Percentiles rank a stretch among this genome's conserved stretches.
These are phyloP conservation scores for Hansenula lynferdii DNA, from an alignment of 1,139 yeast genomes.

Conservation along the genomic window DNA sequence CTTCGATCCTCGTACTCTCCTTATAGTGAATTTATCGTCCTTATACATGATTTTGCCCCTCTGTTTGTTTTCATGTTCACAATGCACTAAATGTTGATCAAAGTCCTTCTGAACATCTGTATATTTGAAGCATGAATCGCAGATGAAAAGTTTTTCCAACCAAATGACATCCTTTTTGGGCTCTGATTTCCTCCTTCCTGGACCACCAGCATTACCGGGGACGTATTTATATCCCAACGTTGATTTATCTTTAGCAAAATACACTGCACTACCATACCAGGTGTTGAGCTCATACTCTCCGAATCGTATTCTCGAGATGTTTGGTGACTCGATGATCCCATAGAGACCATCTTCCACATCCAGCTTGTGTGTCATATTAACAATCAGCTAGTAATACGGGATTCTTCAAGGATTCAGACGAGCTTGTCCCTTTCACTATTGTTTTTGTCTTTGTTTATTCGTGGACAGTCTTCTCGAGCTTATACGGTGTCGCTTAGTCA, in stretches of 20 bases:
- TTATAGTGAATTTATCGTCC: constrained; percentile 52
- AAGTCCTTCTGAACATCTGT: constrained; percentile 40
- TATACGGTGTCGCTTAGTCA: neutral
- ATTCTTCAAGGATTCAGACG: too few species aligned
- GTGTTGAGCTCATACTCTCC: constrained; percentile 66
- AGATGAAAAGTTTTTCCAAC: constrained; percentile 62
- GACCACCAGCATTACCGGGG: constrained; percentile 1
- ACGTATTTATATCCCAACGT: constrained; percentile 24
- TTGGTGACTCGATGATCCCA: constrained; percentile 56
- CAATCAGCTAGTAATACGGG: neutral
- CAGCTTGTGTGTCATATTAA: constrained; percentile 5
- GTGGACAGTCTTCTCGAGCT: neutral
- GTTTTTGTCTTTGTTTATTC: neutral
- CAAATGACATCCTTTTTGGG: constrained; percentile 30
- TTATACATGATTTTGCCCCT: constrained; percentile 72
- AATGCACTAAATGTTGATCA: constrained; percentile 38
- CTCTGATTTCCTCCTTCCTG: constrained; percentile 4
- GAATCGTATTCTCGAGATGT: constrained; percentile 58
- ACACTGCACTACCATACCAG: constrained; percentile 85
- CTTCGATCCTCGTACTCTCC: constrained; percentile 61
- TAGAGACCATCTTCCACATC: constrained; percentile 37
- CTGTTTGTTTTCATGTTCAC: constrained; percentile 38
- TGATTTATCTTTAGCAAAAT: constrained; percentile 39
- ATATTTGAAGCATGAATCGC: constrained; percentile 83
- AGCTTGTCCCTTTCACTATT: too few species aligned